A percentile compares a stretch with the other conserved stretches of the same genome.
Conservation (phyloP, 2,329 filamentous ascomycete genomes). For the Claviceps africana region DNA sequence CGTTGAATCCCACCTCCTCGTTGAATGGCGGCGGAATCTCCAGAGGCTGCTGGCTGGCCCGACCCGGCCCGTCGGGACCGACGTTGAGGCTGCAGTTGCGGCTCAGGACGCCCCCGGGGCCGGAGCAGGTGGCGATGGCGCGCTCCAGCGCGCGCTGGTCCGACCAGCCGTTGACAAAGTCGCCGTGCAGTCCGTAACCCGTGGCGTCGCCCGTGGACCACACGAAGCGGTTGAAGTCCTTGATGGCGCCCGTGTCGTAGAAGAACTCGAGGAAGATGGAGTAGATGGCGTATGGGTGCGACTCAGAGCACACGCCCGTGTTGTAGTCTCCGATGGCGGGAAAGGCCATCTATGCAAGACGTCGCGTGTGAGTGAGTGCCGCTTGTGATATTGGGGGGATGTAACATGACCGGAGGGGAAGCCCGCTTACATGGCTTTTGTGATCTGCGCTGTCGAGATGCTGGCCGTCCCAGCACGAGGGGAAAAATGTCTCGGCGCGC, state of each 20-base stretch:
- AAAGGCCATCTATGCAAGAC: constrained; percentile 14
- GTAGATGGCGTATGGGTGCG: constrained; percentile 28
- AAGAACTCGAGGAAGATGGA: constrained; percentile 33
- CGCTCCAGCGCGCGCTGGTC: constrained; percentile 14
- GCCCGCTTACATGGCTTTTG: constrained; percentile 36
- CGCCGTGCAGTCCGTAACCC: constrained; percentile 17
- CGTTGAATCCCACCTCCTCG: constrained; percentile 14
- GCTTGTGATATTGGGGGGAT: too few species aligned
- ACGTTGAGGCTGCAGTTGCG: constrained; percentile 14
- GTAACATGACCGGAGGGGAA: too few species aligned
- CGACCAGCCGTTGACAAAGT: constrained; percentile 17
- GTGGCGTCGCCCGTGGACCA: constrained; percentile 16
- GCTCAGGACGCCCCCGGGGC: constrained; percentile 11
- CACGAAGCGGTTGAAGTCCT: constrained; percentile 15
- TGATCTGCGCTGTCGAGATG: constrained; percentile 41
- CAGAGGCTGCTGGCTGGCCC: constrained; percentile 7
- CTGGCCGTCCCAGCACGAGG: constrained; percentile 48
- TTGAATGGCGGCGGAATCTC: constrained; percentile 10
- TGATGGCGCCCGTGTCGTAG: constrained; percentile 23
- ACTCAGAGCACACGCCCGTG: constrained; percentile 22
- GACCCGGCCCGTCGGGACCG: constrained; percentile 12
- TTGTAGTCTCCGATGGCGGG: constrained; percentile 16
- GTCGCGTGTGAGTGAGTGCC: too few species aligned
- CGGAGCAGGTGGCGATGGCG: constrained; percentile 15
- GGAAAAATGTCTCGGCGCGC: constrained; percentile 42